Base-by-base conservation (phyloP, 306 rosid species). In the Castanospermum australe region DNA sequence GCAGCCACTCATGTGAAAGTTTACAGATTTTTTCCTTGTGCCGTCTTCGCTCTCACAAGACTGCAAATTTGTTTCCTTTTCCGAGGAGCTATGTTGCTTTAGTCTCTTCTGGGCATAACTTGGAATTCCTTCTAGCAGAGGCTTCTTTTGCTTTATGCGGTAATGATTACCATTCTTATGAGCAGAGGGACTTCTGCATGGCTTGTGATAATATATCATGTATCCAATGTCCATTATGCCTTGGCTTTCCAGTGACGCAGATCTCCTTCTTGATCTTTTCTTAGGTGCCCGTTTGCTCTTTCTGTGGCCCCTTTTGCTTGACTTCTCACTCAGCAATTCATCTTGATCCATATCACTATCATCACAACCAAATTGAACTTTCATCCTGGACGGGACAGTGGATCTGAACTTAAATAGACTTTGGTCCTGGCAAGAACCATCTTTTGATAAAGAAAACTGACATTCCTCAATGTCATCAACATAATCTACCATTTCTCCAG, bases 191-290 rank as follows among this genome's bases (percentile, higher is more conserved):
- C 44, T 78, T 67, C 56, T 44, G 18, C 17, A 44, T 5, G 79
- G 81, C 28, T 67, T 66, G 21, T 48, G 81, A 73, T 89, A 89
- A 73, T 85, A 88, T 39, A 61, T 71, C 66, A 69, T 15, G 81
- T 74, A 83, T 12, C 84, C 91, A 73, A 21, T 73, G 45, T 93
- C 93, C 67, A 82, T 60, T 67, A 77, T 42, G 77, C 87, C 42
- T 39, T 65, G 77, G 8, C 36, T 87, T 84, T 87, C 97, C 5
- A 18, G 13, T 25, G 63, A 75, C 33, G 68, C 59, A 45, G 88
- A 71, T 84, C 84, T 88, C 71, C 83, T 90, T 84, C 85, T 85
- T 33, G 80, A 70, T 85, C 89, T 87, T 82, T 79, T 92, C 59
- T 81, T 77, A 32, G 62, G 20, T 39, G 61, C 30, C 17, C 41